Base-by-base conservation (phyloP, 1,139 yeast species). In the Meyerozyma athensensis region DNA sequence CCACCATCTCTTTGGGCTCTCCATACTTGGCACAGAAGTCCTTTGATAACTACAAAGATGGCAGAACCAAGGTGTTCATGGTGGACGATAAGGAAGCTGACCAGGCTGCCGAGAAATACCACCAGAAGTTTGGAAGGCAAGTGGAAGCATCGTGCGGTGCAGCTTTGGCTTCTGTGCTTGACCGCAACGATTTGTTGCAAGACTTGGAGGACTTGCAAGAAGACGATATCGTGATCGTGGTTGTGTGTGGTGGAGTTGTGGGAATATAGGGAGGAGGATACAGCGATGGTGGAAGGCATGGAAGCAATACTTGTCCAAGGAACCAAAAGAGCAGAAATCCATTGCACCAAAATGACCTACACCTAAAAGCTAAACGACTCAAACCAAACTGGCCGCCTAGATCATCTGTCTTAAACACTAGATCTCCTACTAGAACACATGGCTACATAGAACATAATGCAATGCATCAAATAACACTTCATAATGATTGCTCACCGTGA, bases 101-200 rank as follows among this genome's bases (percentile, higher is more conserved):
- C 2, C 48, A 49, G 32, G 71, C 63, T 0, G 44, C 56, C 2
- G 45, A 65, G 10, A 54, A 56, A 23, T 59, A 53, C 38, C 54
- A 53, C 39, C 53, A 58, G 8, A 44, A 42, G 8, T 58, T 61
- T 23, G 54, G 56, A 2, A 44, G 39, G 16, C 37, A 54, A 14
- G 61, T 65, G 3, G 73, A 68, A 41, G 72, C 73, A 1, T 72
- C 74, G 1, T 68, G 73, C 48, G 73, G 73, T 2, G 72, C 72
- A 0, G 56, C 71, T 2, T 46, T 60, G 12, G 49, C 61, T 0
- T 54, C 56, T 9, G 65, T 57, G 2, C 56, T 53, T 36, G 47
- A 50, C 16, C 52, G 58, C 39, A 28, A 43, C 18, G 54, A 57
- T 20, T 36, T 58, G 12, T 44, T 65, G 14, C 41, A 46, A 21